Evolutionary conservation across 148 eudicot species (phyloP).

Genomic region (Drosera capensis): DNA sequence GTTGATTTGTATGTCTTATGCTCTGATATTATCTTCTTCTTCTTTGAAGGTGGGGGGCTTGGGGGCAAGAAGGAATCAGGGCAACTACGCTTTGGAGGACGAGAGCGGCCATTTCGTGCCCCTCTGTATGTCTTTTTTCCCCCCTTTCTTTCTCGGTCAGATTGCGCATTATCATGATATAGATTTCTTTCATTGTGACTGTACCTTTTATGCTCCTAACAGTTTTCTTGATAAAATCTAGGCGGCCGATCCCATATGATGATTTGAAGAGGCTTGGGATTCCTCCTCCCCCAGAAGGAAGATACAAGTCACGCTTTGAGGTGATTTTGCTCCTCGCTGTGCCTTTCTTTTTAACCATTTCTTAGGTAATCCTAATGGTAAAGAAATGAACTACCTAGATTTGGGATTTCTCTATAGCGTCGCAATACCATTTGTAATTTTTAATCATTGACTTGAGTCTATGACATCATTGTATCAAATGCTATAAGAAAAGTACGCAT

Average conservation of each 20-base stretch:
- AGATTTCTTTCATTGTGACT: too few relatives aligned
- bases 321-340: conserved; percentile 15
- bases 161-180: too few relatives aligned
- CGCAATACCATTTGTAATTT: too few relatives aligned
- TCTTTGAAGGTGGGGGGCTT: conserved; percentile 73
- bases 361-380: neutral
- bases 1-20: neutral
- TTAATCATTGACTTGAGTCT: too few relatives aligned
- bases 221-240: too few relatives aligned
- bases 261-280: conserved; percentile 84
- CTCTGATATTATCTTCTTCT: conserved; percentile 1
- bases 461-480: too few relatives aligned
- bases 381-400: neutral
- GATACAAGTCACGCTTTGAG: conserved; percentile 82
- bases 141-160: neutral
- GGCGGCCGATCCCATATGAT: conserved; percentile 75
- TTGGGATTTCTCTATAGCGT: neutral
- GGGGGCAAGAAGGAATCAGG: conserved; percentile 98
- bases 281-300: conserved; percentile 94
- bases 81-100: conserved; percentile 96
- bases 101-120: conserved; percentile 97
- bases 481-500: too few relatives aligned
- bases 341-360: neutral
- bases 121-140: conserved; percentile 55
- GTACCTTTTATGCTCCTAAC: too few relatives aligned